Evolutionary conservation across 164 flowering plant species (phyloP).

Genomic region (Piper longum): DNA sequence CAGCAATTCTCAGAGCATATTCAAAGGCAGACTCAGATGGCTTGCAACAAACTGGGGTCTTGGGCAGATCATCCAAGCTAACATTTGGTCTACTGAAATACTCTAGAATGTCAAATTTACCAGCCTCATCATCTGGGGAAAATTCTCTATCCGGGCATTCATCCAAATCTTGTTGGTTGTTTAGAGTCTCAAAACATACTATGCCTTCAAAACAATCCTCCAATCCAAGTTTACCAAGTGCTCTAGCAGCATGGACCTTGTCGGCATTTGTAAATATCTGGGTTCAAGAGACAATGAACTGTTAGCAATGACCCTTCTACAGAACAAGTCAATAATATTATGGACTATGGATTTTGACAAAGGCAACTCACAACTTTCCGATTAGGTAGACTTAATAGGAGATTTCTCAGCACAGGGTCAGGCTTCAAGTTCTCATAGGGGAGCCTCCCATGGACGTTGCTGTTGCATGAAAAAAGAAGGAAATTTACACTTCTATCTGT

Average conservation of each 20-base stretch:
- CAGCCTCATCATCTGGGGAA: conserved; percentile 3
- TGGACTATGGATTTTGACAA: not conserved
- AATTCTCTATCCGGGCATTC: not conserved
- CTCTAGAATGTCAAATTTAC: conserved; percentile 25
- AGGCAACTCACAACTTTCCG: conserved; percentile 62
- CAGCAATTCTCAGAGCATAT: conserved; percentile 52
- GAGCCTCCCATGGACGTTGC: conserved; percentile 82
- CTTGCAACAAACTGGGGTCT: conserved; percentile 71
- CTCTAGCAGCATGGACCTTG: conserved; percentile 52
- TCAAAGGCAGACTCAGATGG: conserved; percentile 55
- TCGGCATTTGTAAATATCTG: conserved; percentile 84
- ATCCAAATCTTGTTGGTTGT: conserved; percentile 17
- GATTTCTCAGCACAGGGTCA: conserved; percentile 48
- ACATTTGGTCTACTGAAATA: conserved; percentile 16
- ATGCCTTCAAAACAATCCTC: conserved; percentile 82
- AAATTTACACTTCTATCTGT: not conserved
- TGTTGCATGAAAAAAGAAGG: conserved; percentile 11
- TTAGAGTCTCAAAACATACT: conserved; percentile 76
- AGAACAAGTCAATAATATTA: not conserved
- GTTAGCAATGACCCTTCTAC: not conserved
- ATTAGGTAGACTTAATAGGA: conserved; percentile 57
- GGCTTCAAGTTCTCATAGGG: conserved; percentile 69
- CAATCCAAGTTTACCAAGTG: conserved; percentile 57
- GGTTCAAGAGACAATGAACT: not conserved
- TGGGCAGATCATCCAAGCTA: conserved; percentile 27